Percentiles rank a stretch among this genome's conserved stretches.
Evolutionary conservation across 148 eudicot species (phyloP).

Genomic region (Vaccinium darrowii): DNA sequence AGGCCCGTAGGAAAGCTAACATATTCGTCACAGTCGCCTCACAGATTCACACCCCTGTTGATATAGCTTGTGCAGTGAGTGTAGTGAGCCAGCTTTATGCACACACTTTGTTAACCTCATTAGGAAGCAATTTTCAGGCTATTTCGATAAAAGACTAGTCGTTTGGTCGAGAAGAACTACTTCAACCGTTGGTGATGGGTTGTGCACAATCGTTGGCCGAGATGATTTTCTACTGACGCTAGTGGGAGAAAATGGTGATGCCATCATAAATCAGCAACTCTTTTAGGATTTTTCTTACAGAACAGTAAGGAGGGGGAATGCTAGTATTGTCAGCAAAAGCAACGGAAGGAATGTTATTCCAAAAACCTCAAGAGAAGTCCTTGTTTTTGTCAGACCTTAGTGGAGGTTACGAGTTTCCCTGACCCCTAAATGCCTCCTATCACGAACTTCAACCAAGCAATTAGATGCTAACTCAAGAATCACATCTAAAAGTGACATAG

Average conservation of each 20-base stretch:
- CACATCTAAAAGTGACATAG: neutral
- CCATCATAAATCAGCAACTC: neutral
- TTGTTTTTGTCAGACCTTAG: neutral
- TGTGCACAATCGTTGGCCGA: neutral
- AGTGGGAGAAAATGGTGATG: neutral
- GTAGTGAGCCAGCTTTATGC: neutral
- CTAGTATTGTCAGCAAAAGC: neutral
- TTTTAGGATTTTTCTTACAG: neutral
- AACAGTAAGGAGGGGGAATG: neutral
- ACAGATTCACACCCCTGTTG: neutral
- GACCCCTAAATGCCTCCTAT: neutral
- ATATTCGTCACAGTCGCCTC: neutral
- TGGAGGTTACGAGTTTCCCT: neutral
- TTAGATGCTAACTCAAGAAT: neutral
- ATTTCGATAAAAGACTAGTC: neutral
- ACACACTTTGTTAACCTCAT: neutral
- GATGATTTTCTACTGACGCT: neutral
- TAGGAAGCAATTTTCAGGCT: neutral
- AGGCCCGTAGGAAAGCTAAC: neutral
- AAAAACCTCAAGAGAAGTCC: neutral
- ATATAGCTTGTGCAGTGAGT: neutral
- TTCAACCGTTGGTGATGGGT: neutral
- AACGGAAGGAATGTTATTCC: neutral
- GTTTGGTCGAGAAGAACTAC: neutral
- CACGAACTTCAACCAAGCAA: neutral